A percentile compares a stretch with the other conserved stretches of the same genome.
phyloP scores from a whole-genome alignment of 441 rosid species.

The Metrosideros polymorpha region DNA sequence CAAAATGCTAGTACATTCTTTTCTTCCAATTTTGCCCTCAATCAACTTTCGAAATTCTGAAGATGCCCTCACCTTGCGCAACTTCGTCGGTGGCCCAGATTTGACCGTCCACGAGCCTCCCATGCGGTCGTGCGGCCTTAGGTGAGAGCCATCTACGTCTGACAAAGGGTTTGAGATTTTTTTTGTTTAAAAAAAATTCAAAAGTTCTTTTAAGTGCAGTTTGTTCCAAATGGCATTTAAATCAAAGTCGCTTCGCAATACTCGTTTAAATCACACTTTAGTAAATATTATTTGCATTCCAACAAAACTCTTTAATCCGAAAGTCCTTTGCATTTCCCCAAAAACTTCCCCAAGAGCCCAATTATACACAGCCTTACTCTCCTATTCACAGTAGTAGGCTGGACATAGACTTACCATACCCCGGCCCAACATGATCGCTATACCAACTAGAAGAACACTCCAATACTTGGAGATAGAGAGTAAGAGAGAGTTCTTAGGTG shows the following conservation, averaged over 20 bases:
- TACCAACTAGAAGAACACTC: not conserved
- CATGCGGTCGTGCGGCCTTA: not conserved
- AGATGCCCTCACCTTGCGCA: not conserved
- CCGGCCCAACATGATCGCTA: not conserved
- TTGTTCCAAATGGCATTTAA: not conserved
- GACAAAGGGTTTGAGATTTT: not conserved
- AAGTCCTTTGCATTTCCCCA: not conserved
- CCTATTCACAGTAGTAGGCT: not conserved
- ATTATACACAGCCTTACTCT: not conserved
- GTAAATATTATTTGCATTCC: too few relatives aligned
- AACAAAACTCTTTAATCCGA: not conserved
- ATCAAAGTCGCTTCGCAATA: too few relatives aligned
- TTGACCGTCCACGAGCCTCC: not conserved
- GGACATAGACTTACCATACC: too few relatives aligned
- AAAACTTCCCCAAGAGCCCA: not conserved
- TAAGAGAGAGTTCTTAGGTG: not conserved
- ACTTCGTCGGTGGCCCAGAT: too few relatives aligned
- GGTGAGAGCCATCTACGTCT: not conserved
- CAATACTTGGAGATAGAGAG: not conserved
- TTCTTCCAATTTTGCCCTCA: not conserved
- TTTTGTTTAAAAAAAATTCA: too few relatives aligned
- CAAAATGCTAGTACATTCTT: too few relatives aligned
- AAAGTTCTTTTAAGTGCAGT: not conserved
- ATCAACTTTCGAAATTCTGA: too few relatives aligned
- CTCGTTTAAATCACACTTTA: not conserved